Evolutionary conservation across 345 rosid species (phyloP), one percentile per base, ranked within the genome.

Genomic region (Mangifera indica): DNA sequence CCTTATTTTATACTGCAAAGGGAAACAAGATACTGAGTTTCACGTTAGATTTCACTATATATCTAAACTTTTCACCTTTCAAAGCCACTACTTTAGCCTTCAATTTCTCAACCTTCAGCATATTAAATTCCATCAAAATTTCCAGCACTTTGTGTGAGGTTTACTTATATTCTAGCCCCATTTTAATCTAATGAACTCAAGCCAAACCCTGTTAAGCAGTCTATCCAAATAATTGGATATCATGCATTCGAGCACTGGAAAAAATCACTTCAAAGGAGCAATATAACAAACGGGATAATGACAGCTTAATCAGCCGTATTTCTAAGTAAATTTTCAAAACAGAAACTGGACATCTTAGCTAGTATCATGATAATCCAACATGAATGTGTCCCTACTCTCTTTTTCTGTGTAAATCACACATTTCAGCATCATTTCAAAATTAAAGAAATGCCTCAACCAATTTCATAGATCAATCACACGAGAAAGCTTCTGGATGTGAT

Each of bases 401-500:
- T 20, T 66, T 74, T 70, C 63, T 69, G n/a, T 24, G 51, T 15
- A 59, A 29, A 40, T 62, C 26, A 26, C 48, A 46, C 70, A 66
- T 22, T 75, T 29, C 24, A 53, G 60, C 58, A 24, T 24, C 74
- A 44, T 53, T 70, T 55, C 66, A 60, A 15, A 60, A 56, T 7
- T 4, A 37, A 26, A 56, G 7, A 4, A 20, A 55, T 24, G 42
- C 53, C 37, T 22, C 58, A 48, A 49, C 25, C 79, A 18, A 34
- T 22, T 82, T 90, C 85, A 96, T 51, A 93, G 85, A 78, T 96
- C 98, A 76, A 96, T 96, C 52, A 96, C 97, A 52, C 98, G 96
- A 29, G 97, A 93, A 52, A 96, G 84, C 91, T 93, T 96, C 84
- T 96, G 99, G 87, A 96, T 93, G 67, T 97, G 83, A 87, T 96